phyloP scores from a whole-genome alignment of 305 asterid species.

The Petunia hybrid region DNA sequence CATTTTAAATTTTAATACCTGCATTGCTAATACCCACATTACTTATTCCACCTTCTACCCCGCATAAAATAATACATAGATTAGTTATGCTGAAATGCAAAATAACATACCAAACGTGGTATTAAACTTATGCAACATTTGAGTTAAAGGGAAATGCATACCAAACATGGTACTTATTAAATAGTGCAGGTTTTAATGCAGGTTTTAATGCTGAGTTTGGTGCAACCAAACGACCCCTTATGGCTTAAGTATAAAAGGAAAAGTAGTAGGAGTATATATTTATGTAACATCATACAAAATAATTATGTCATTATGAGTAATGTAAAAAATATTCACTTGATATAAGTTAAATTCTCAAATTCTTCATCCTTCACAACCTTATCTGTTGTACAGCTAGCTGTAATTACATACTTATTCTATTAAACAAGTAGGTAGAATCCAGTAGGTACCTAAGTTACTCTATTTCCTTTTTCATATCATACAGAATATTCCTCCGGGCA shows the following conservation, averaged over 20 bases:
- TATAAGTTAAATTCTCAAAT: conserved; percentile 8
- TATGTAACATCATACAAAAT: neutral
- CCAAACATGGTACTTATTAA: no score
- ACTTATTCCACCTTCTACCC: no score
- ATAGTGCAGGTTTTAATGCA: no score
- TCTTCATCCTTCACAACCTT: neutral
- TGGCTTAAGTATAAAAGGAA: neutral
- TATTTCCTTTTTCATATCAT: neutral
- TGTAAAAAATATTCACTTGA: neutral
- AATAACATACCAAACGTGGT: no score
- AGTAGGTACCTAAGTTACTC: conserved; percentile 15
- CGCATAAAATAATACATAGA: no score
- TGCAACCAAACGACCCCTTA: neutral
- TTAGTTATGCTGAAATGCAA: no score
- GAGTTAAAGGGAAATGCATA: no score
- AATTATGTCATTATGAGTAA: neutral
- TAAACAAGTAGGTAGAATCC: neutral
- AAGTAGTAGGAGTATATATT: neutral
- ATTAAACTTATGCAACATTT: no score
- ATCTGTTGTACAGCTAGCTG: neutral
- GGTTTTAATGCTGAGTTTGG: no score
- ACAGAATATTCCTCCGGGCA: neutral
- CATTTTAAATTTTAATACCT: no score
- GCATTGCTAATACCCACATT: no score
- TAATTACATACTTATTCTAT: conserved; percentile 4